Base-by-base conservation (phyloP, 2,329 filamentous ascomycete species). In the Pseudogymnoascus sp. region DNA sequence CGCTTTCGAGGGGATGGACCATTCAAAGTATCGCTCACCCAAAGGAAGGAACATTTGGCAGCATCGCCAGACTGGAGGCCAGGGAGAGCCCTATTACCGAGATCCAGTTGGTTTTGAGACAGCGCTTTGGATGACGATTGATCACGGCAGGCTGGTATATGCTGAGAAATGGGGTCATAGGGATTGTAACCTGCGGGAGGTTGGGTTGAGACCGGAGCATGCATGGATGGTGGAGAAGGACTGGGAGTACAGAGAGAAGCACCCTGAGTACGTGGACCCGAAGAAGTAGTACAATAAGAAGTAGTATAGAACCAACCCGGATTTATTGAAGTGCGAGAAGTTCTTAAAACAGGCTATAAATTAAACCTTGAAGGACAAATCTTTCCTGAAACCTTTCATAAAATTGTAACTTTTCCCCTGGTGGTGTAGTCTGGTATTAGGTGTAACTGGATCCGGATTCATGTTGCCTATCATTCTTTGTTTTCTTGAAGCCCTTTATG, bases 61-160 rank as follows among this genome's bases (percentile, higher is more conserved):
- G 69, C 71, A 70, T 2, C 76, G 77, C 31, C 82, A 85, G 69
- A 76, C 73, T 4, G 82, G 82, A 31, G 83, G 82, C 1, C 62
- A 76, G 23, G 81, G 79, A 13, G 82, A 85, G 69, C 81, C 81
- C 1, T 85, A 79, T 65, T 81, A 83, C 71, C 79, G 82, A 65
- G 75, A 80, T 62, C 67, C 78, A 0, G 76, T 76, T 1, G 82
- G 81, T 1, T 74, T 83, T 62, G 75, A 77, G 3, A 71, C 74
- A 57, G 78, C 74, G 1, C 76, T 82, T 64, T 75, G 77, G 64
- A 73, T 82, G 61, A 70, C 79, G 16, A 80, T 79, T 28, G 79
- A 80, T 67, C 75, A 78, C 16, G 80, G 80, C 0, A 70, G 74
- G n/a, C 73, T 75, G 65, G 73, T 79, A 67, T 69, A 6, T 78